Evolutionary conservation across 225 moss, liverwort and hornwort genomes (phyloP).

Genomic region (Sphagnum contortum): DNA sequence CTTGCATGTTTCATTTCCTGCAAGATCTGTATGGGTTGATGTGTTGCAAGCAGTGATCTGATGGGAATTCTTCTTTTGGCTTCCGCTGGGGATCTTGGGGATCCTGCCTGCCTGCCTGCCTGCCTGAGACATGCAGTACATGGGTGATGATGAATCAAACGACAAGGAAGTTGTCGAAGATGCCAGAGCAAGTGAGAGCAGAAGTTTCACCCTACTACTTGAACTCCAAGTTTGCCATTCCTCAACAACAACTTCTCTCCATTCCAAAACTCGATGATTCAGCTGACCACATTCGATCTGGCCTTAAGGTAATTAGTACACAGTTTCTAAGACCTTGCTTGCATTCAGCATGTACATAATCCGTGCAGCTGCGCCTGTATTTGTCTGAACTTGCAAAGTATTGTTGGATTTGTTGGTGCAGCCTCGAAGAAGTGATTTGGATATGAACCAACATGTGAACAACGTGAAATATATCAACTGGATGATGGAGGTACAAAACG

Average conservation of each 20-base stretch:
- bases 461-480: conserved; percentile 38
- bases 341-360: too few species aligned
- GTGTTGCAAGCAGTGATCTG: too few species aligned
- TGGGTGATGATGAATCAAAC: conserved; percentile 39
- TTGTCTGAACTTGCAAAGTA: too few species aligned
- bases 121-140: conserved; percentile 16
- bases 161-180: conserved; percentile 24
- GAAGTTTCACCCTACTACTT: conserved; percentile 23
- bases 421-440: conserved; percentile 26
- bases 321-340: too few species aligned
- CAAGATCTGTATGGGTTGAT: too few species aligned
- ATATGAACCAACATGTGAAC: conserved; percentile 40
- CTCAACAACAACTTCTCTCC: conserved; percentile 5
- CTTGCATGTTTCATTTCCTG: too few species aligned
- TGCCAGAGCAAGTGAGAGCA: conserved; percentile 24
- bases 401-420: conserved; percentile 2
- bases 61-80: too few species aligned
- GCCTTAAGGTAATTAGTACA: not conserved
- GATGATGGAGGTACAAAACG: conserved; percentile 27
- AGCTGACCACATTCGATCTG: conserved; percentile 15
- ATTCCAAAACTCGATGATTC: conserved; percentile 20
- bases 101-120: too few species aligned
- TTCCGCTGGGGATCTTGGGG: too few species aligned
- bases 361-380: too few species aligned
- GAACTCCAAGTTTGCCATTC: conserved; percentile 11